Evolutionary conservation across 2,329 filamentous ascomycete species (phyloP), one percentile per base, ranked within the genome.

Genomic region (Clarireedia homoeocarpa): DNA sequence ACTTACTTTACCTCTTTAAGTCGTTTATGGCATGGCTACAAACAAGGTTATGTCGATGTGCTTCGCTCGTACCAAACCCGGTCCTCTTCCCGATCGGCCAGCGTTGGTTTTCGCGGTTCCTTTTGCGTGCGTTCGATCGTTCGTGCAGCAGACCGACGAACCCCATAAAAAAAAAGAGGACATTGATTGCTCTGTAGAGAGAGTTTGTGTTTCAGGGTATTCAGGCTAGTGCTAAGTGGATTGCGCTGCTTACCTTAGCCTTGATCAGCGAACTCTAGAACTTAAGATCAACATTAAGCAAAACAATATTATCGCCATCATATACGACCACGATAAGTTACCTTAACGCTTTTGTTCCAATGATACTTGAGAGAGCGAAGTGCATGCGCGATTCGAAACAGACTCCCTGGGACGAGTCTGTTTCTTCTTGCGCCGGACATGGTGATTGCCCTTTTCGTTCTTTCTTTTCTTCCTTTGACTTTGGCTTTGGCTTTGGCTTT

Each of bases 171-270:
- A 20, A 6, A 17, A 20, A 42, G 39, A 20, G 39, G n/a, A 42
- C 7, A 20, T 42, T 17, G 36, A 15, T 9, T 10, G 15, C 9
- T 26, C 30, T 48, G 20, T 36, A 44, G 26, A 54, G 12, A 23
- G 44, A 40, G 39, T 54, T 54, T 54, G 52, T 40, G 52, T 54
- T 54, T 54, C 45, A 34, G 36, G 34, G 34, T 42, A 42, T 20
- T 42, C 20, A 20, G 39, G 39, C 39, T 42, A 42, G 39, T 20
- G n/a, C n/a, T 40, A 40, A 9, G 39, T 20, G 15, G 20, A 20
- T 20, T 20, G 39, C n/a, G 39, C 9, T 20, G 15, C 40, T 17
- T 20, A 44, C 20, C 40, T n/a, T 20, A 10, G n/a, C 40, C 38
- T 40, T 44, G 40, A 34, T 34, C 30, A 34, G 30, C 30, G 17